Evolutionary conservation across 345 rosid genomes (phyloP).

Genomic region (Erucastrum elatum): DNA sequence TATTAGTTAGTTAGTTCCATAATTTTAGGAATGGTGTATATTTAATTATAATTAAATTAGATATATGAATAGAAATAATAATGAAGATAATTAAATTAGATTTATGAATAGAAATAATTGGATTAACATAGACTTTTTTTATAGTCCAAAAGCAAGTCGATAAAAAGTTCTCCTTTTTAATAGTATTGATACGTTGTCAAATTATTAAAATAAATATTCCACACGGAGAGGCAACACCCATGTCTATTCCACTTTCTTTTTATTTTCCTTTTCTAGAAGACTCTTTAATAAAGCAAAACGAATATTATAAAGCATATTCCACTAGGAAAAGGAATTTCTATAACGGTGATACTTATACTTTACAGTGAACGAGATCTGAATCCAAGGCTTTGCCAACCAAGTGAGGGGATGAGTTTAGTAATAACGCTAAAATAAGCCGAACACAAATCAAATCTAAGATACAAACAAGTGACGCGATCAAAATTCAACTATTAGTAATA

Average conservation of each 20-base stretch:
- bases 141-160: too few species aligned
- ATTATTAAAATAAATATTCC: background rate
- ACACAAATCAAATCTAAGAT: background rate
- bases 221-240: background rate
- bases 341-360: background rate
- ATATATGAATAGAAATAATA: too few species aligned
- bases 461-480: background rate
- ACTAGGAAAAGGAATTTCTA: background rate
- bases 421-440: background rate
- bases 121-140: too few species aligned
- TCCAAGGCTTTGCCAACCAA: too few species aligned
- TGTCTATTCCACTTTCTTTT: background rate
- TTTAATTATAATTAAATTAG: too few species aligned
- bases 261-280: background rate
- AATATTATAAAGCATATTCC: conserved; percentile 22
- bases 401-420: too few species aligned
- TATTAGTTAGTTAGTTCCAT: too few species aligned
- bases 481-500: conserved; percentile 20
- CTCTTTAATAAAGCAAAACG: background rate
- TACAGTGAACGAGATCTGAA: background rate
- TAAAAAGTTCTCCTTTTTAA: too few species aligned
- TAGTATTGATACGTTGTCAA: background rate
- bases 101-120: too few species aligned
- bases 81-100: too few species aligned
- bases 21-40: too few species aligned